Evolutionary conservation across 2,329 filamentous ascomycete species (phyloP).

Genomic region (Fusarium miscanthi): DNA sequence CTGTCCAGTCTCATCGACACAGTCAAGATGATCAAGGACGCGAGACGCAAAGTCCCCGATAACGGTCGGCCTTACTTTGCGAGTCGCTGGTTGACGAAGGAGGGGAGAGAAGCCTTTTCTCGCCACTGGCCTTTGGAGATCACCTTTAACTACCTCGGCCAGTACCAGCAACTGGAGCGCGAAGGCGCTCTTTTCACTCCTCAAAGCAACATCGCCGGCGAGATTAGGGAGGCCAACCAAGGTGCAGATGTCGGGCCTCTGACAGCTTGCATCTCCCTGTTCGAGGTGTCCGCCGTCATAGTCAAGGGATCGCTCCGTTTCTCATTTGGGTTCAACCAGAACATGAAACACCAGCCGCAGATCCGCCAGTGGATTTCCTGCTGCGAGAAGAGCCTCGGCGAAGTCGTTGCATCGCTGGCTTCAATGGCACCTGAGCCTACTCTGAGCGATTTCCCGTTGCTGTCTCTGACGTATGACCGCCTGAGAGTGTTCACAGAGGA

Average conservation of each 20-base stretch:
- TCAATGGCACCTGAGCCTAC: slow-evolving; percentile 20
- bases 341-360: slow-evolving; percentile 53
- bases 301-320: slow-evolving; percentile 57
- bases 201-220: slow-evolving; percentile 24
- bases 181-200: slow-evolving; percentile 41
- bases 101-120: slow-evolving; percentile 9
- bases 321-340: slow-evolving; percentile 57
- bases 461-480: slow-evolving; percentile 33
- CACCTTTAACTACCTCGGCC: slow-evolving; percentile 45
- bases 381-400: slow-evolving; percentile 16
- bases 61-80: slow-evolving; percentile 38
- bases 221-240: slow-evolving; percentile 20
- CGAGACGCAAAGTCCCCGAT: slow-evolving; percentile 19
- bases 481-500: slow-evolving; percentile 18
- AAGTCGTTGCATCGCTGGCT: neutral
- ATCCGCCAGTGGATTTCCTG: slow-evolving; percentile 46
- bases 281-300: slow-evolving; percentile 59
- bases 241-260: slow-evolving; percentile 27
- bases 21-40: slow-evolving; percentile 34
- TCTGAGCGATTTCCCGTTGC: slow-evolving; percentile 31
- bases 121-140: slow-evolving; percentile 43
- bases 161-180: slow-evolving; percentile 47
- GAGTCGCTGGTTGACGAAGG: slow-evolving; percentile 28
- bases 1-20: slow-evolving; percentile 23
- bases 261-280: slow-evolving; percentile 54